These are phyloP conservation scores for Nissolia schottii DNA, from an alignment of 306 rosid genomes.

Conservation along the genomic window DNA sequence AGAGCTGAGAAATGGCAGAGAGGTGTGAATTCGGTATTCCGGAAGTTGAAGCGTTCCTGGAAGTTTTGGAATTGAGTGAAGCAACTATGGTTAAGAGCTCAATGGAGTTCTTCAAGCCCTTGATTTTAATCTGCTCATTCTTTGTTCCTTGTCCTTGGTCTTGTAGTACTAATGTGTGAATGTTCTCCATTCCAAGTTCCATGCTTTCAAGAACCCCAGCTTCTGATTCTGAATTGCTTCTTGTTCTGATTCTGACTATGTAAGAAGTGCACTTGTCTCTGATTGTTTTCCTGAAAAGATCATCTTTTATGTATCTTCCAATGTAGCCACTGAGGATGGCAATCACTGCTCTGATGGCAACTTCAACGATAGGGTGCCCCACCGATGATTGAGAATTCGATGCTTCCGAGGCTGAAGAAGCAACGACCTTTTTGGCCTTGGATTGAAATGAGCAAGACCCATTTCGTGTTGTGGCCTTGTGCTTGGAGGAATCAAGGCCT, in stretches of 20 bases:
- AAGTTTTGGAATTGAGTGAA: constrained; percentile 39
- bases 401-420: constrained; percentile 42
- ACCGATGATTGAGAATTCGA: constrained; percentile 34
- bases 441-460: constrained; percentile 44
- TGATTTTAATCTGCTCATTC: constrained; percentile 35
- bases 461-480: neutral
- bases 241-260: constrained; percentile 38
- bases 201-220: constrained; percentile 34
- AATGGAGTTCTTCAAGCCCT: constrained; percentile 38
- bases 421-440: constrained; percentile 24
- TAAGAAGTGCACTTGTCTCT: constrained; percentile 50
- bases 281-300: constrained; percentile 40
- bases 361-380: constrained; percentile 56
- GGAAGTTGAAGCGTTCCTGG: constrained; percentile 32
- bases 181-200: constrained; percentile 44
- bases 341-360: constrained; percentile 61
- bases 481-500: constrained; percentile 24
- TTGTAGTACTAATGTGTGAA: constrained; percentile 57
- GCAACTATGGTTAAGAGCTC: constrained; percentile 49
- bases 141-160: constrained; percentile 29
- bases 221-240: constrained; percentile 28
- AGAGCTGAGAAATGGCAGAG: constrained; percentile 75
- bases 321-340: constrained; percentile 60
- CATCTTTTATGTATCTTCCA: constrained; percentile 55
- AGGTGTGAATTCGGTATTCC: constrained; percentile 51